Evolutionary conservation across 2,329 filamentous ascomycete genomes (phyloP).

Genomic region (Botrytis galanthina): DNA sequence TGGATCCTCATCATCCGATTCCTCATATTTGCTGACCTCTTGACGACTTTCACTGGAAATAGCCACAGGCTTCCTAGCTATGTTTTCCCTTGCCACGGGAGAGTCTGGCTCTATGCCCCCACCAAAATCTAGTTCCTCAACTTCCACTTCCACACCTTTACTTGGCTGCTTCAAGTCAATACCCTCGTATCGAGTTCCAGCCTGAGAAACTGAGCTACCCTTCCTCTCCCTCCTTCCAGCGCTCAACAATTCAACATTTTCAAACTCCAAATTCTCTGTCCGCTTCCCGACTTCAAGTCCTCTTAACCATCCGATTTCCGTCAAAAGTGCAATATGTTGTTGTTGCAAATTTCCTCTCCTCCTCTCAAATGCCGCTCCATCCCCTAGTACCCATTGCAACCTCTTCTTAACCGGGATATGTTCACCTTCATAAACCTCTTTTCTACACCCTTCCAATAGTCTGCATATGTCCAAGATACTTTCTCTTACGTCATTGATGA

Average conservation of each 20-base stretch:
- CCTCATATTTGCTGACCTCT: background rate
- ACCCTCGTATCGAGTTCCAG: background rate
- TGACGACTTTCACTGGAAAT: too few relatives aligned
- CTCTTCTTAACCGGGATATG: background rate
- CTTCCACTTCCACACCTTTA: background rate
- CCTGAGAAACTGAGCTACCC: background rate
- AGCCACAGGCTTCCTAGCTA: background rate
- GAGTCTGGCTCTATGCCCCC: background rate
- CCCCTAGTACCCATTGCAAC: constrained; percentile 16
- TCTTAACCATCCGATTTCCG: constrained; percentile 16
- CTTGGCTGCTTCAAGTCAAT: background rate
- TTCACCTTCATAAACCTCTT: background rate
- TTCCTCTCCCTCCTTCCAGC: background rate
- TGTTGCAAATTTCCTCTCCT: constrained; percentile 13
- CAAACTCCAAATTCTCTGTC: background rate
- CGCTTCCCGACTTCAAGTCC: background rate
- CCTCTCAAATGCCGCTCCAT: constrained; percentile 12
- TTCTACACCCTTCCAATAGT: constrained; percentile 4
- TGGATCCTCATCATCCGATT: constrained; percentile 14
- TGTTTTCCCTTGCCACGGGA: background rate
- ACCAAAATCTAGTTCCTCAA: background rate
- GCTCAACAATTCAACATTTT: constrained; percentile 4
- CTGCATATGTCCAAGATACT: background rate
- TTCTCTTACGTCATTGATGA: background rate
- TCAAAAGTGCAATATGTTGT: constrained; percentile 16